Conservation (phyloP, 768 basidiomycete genomes). For the Glaciozyma martinii region DNA sequence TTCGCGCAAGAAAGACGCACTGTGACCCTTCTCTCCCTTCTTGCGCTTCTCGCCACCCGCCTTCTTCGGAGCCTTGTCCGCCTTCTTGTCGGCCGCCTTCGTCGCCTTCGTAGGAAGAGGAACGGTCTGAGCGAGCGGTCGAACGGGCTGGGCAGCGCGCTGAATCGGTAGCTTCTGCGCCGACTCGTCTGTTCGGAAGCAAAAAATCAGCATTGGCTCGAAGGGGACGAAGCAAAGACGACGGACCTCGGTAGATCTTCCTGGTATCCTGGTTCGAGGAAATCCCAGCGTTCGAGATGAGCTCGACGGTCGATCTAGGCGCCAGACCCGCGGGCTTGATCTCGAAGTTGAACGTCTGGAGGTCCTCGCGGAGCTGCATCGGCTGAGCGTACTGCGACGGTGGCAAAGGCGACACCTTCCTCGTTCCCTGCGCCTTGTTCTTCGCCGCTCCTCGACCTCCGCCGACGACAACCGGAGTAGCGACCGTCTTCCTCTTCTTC, state of each 20-base stretch:
- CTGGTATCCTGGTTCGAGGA: neutral
- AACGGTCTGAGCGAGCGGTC: neutral
- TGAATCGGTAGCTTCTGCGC: neutral
- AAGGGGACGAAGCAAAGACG: neutral
- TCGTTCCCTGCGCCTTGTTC: neutral
- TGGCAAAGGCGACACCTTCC: neutral
- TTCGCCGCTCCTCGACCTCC: neutral
- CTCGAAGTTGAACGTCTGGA: neutral
- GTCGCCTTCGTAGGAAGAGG: neutral
- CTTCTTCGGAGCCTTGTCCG: slow-evolving; percentile 1
- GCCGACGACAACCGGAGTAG: neutral
- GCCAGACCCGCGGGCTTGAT: neutral
- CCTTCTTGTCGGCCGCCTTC: slow-evolving; percentile 6
- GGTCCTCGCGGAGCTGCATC: neutral
- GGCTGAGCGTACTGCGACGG: neutral
- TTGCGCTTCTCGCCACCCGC: slow-evolving; percentile 6
- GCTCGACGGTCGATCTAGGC: slow-evolving; percentile 5
- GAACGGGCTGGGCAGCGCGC: slow-evolving; percentile 7
- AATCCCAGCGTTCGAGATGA: slow-evolving; percentile 25
- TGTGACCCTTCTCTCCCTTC: slow-evolving; percentile 23
- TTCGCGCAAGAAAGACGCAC: slow-evolving; percentile 3
- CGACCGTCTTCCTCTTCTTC: neutral
- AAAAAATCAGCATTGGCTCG: neutral
- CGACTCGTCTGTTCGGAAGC: neutral
- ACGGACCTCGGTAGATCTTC: slow-evolving; percentile 11